Percentiles rank a stretch among this genome's conserved stretches.
Evolutionary conservation across 2,329 filamentous ascomycete genomes (phyloP).

Genomic region (Ascochyta viciae-villosae): DNA sequence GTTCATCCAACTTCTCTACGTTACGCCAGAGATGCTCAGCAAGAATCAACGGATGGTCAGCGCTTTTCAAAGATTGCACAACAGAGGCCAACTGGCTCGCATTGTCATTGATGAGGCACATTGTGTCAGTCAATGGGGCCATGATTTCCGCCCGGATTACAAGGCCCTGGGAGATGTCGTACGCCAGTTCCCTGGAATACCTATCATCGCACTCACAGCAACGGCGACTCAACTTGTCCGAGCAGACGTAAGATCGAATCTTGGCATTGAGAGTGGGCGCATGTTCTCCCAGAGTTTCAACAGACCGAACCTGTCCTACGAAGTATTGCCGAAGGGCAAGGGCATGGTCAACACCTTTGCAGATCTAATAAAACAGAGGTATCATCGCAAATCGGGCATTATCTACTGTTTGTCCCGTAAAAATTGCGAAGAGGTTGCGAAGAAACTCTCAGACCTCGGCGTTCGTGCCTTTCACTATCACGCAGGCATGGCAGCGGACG

Average conservation of each 20-base stretch:
- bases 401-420: slow-evolving; percentile 90
- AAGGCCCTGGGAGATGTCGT: slow-evolving; percentile 82
- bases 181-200: slow-evolving; percentile 75
- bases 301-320: slow-evolving; percentile 90
- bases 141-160: slow-evolving; percentile 97
- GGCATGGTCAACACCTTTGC: slow-evolving; percentile 64
- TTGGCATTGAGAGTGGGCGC: slow-evolving; percentile 80
- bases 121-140: slow-evolving; percentile 98
- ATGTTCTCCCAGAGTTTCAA: slow-evolving; percentile 95
- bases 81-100: slow-evolving; percentile 76
- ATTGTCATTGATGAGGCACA: slow-evolving; percentile 99
- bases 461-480: slow-evolving; percentile 88
- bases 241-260: slow-evolving; percentile 86
- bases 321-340: slow-evolving; percentile 76
- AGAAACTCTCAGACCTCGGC: slow-evolving; percentile 67
- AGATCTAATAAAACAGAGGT: slow-evolving; percentile 72
- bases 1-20: slow-evolving; percentile 85
- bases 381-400: slow-evolving; percentile 80
- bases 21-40: slow-evolving; percentile 95
- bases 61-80: slow-evolving; percentile 72
- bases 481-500: slow-evolving; percentile 72
- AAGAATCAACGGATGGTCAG: slow-evolving; percentile 75
- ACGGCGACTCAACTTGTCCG: slow-evolving; percentile 95
- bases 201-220: slow-evolving; percentile 92
- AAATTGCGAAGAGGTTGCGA: slow-evolving; percentile 80